Evolutionary conservation across 2,329 filamentous ascomycete genomes (phyloP), one percentile per base, ranked within the genome.

Genomic region (Stagonosporopsis tanaceti): DNA sequence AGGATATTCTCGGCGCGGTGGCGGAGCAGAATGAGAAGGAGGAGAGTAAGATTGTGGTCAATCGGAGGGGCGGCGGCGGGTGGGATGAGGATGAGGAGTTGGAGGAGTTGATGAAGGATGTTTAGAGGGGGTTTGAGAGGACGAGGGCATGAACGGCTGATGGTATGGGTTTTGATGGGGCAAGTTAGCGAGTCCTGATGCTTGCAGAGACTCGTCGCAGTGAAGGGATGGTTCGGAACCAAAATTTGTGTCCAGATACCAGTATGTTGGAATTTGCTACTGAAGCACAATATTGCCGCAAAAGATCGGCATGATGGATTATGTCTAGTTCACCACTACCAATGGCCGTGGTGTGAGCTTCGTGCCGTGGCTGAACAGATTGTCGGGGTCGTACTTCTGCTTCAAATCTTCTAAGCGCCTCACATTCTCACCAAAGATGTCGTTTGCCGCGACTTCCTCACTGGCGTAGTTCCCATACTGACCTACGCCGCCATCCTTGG

Each of bases 1-100:
- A 98, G 82, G 92, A 96, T 65, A 83, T 99, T 55, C 80, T 99
- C 63, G 90, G 88, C 62, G 92, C 92, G 15, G 86, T 97, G 58
- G 89, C 92, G 24, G 93, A 97, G 72, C 78, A 81, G 73, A 90
- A 87, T 65, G 85, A 88, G 78, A 71, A 74, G 78, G 85, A 88
- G 78, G 70, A 74, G 78, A 76, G 64, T 61, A 95, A 92, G 81
- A 95, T 97, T 77, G 91, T 96, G 34, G 90, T 97, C 55, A 90
- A 84, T 69, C 84, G 93, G 70, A 84, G 93, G 72, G 96, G 94
- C 78, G 91, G 86, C 3, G 91, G 89, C 0, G 73, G 73, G 72
- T 93, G 91, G 80, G 92, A 96, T 73, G 91, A 93, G 67, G 89
- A 93, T 72, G 89, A 92, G 70, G 89, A 93, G 73, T 74, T 91